Conservation (phyloP, 129 eudicot species). For the Flaveria bidentis region DNA sequence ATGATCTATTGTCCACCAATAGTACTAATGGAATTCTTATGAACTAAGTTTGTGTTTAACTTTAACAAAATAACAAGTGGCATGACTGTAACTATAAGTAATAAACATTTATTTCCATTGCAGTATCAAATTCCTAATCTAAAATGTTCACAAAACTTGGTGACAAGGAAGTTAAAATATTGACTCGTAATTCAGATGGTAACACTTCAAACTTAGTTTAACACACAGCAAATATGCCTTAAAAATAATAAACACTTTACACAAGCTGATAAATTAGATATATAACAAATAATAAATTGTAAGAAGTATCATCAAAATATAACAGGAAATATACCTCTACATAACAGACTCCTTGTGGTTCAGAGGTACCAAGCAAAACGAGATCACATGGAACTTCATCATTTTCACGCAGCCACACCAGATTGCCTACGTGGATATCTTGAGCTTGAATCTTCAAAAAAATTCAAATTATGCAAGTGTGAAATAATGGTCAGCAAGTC, state of each 20-base stretch:
- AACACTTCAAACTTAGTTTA: conserved; percentile 5
- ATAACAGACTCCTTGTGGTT: conserved; percentile 86
- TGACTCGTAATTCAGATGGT: not conserved
- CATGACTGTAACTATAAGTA: conserved; percentile 8
- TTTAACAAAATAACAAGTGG: not conserved
- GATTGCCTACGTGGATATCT: conserved; percentile 80
- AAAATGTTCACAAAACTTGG: conserved; percentile 20
- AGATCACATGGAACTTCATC: conserved; percentile 99
- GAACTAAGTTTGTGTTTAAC: not conserved
- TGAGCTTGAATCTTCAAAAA: conserved; percentile 80
- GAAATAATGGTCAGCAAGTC: conserved; percentile 3
- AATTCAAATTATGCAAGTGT: conserved; percentile 16
- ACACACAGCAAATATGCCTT: conserved; percentile 13
- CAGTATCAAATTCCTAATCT: not conserved
- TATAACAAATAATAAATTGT: not conserved
- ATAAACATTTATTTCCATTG: conserved; percentile 5
- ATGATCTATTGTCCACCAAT: conserved; percentile 10
- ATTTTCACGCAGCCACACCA: conserved; percentile 97
- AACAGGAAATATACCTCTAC: conserved; percentile 63
- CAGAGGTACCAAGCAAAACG: conserved; percentile 86
- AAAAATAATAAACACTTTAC: not conserved
- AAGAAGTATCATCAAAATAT: not conserved
- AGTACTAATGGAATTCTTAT: not conserved
- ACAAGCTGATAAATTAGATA: conserved; percentile 11
- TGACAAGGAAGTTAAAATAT: conserved; percentile 4